These are phyloP conservation scores for Phaseolus lunatus DNA, from an alignment of 306 rosid genomes.

Conservation along the genomic window DNA sequence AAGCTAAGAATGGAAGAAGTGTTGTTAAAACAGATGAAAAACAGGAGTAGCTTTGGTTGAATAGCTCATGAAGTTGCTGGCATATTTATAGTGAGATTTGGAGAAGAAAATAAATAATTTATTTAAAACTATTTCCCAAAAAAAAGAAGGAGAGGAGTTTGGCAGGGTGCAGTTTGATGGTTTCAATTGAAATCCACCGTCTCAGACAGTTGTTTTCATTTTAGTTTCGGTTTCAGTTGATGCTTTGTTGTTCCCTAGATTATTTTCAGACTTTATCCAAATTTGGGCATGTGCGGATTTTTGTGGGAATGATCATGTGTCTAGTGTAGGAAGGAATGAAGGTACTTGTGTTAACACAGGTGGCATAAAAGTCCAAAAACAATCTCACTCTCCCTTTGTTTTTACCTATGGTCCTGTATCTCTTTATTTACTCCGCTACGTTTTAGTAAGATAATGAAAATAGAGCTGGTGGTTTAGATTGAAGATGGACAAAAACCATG, in stretches of 20 bases:
- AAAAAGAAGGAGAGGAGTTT: slow-evolving; percentile 10
- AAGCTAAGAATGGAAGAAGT: slow-evolving; percentile 9
- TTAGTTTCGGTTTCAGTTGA: slow-evolving; percentile 33
- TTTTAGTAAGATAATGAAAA: not conserved
- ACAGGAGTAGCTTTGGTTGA: slow-evolving; percentile 48
- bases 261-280: not conserved
- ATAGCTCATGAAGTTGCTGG: slow-evolving; percentile 32
- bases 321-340: not conserved
- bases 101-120: not conserved
- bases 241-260: slow-evolving; percentile 25
- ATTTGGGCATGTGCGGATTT: slow-evolving; percentile 25
- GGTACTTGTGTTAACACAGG: not conserved
- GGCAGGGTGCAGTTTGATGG: slow-evolving; percentile 58
- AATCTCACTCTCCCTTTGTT: not conserved
- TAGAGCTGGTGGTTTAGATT: slow-evolving; percentile 50
- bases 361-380: not conserved
- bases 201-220: slow-evolving; percentile 60
- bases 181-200: slow-evolving; percentile 55
- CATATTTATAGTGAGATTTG: slow-evolving; percentile 54
- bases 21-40: not conserved
- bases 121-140: not conserved
- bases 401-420: not conserved
- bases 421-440: not conserved
- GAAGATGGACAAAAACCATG: slow-evolving; percentile 59
- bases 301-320: slow-evolving; percentile 2